A percentile compares a stretch with the other conserved stretches of the same genome.
Evolutionary conservation across 768 basidiomycete genomes (phyloP).

Genomic region (Favolaschia claudopus): DNA sequence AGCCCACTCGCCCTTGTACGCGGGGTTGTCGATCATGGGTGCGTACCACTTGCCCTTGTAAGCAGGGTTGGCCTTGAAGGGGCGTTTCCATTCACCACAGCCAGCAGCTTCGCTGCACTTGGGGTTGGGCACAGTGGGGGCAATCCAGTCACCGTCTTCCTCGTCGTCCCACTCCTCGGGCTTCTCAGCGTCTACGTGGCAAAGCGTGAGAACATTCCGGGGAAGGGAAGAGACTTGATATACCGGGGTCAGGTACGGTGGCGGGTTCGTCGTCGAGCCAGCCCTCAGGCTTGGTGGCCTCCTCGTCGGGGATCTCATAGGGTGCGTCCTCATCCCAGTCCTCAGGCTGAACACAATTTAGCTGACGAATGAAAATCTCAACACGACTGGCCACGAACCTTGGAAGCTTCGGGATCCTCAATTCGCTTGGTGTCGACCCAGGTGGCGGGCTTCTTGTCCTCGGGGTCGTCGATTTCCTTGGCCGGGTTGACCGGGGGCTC

Average conservation of each 20-base stretch:
- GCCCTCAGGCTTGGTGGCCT: slow-evolving; percentile 90
- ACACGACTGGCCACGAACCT: slow-evolving; percentile 53
- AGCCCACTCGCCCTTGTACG: slow-evolving; percentile 94
- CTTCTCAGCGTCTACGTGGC: slow-evolving; percentile 77
- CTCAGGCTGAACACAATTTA: slow-evolving; percentile 63
- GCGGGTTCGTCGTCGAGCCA: slow-evolving; percentile 93
- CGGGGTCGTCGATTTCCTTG: slow-evolving; percentile 91
- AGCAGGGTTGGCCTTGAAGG: slow-evolving; percentile 87
- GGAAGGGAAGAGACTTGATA: slow-evolving; percentile 20
- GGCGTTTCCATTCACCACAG: slow-evolving; percentile 94
- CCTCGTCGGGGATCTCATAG: slow-evolving; percentile 87
- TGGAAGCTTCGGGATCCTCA: slow-evolving; percentile 81
- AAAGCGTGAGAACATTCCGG: not conserved
- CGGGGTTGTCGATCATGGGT: slow-evolving; percentile 96
- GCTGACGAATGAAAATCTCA: not conserved
- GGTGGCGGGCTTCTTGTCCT: slow-evolving; percentile 87
- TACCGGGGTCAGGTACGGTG: slow-evolving; percentile 87
- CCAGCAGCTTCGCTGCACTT: slow-evolving; percentile 90
- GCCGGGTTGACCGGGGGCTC: slow-evolving; percentile 92
- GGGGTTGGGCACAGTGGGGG: slow-evolving; percentile 89
- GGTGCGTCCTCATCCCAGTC: slow-evolving; percentile 99
- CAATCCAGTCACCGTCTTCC: slow-evolving; percentile 98
- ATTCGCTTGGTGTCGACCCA: slow-evolving; percentile 96
- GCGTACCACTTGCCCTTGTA: slow-evolving; percentile 99
- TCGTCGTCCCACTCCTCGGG: slow-evolving; percentile 99